A percentile compares a stretch with the other conserved stretches of the same genome.
Conservation (phyloP, 2,329 filamentous ascomycete genomes). For the Ceratocystis variospora region DNA sequence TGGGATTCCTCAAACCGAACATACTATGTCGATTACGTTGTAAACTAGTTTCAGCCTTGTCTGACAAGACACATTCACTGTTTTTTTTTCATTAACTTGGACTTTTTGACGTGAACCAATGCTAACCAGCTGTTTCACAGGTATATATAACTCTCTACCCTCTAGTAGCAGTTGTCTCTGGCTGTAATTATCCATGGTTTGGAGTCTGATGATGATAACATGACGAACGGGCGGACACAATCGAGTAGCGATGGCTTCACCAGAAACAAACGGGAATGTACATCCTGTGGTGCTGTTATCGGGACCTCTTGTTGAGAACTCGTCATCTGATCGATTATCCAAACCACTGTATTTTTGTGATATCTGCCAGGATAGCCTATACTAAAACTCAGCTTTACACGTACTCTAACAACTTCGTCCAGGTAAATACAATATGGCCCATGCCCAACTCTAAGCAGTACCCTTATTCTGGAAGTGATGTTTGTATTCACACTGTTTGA, state of each 20-base stretch:
- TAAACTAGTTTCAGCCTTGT: constrained; percentile 53
- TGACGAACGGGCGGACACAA: constrained; percentile 61
- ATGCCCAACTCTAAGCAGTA: constrained; percentile 13
- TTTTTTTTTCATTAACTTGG: constrained; percentile 28
- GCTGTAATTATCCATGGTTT: constrained; percentile 1
- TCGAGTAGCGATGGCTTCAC: constrained; percentile 35
- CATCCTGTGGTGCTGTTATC: constrained; percentile 40
- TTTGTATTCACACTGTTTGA: constrained; percentile 49
- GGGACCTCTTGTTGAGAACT: constrained; percentile 50
- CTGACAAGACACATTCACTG: constrained; percentile 35
- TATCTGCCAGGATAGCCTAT: constrained; percentile 20
- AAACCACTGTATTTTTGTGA: constrained; percentile 21
- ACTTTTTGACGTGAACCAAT: constrained; percentile 20
- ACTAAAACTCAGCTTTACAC: neutral
- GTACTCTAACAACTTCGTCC: constrained; percentile 25
- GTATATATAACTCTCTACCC: constrained; percentile 16
- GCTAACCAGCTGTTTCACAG: constrained; percentile 16
- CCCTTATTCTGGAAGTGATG: constrained; percentile 26
- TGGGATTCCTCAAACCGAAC: constrained; percentile 58
- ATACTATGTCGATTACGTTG: constrained; percentile 49
- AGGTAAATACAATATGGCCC: constrained; percentile 27
- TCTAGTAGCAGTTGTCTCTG: neutral
- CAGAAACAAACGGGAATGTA: constrained; percentile 47
- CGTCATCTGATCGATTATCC: constrained; percentile 45
- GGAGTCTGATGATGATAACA: constrained; percentile 43